Conservation (phyloP, 257 asterid species). For the Parsonsia alboflavescens region DNA sequence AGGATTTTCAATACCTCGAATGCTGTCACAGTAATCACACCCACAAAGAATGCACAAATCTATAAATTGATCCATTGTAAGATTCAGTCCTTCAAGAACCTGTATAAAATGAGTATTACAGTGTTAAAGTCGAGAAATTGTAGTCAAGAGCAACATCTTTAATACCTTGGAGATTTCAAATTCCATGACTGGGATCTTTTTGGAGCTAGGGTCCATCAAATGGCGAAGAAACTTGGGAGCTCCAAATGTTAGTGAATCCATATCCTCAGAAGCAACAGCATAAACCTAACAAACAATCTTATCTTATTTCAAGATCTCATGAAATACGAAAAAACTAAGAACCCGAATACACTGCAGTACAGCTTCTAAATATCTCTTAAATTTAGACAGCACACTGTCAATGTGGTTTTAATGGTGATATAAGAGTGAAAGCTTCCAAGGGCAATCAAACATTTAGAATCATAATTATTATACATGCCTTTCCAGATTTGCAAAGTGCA, state of each 20-base stretch:
- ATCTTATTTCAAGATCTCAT: constrained; percentile 13
- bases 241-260: constrained; percentile 98
- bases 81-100: constrained; percentile 85
- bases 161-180: constrained; percentile 87
- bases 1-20: constrained; percentile 54
- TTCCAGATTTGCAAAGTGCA: constrained; percentile 67
- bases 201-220: constrained; percentile 97
- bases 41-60: constrained; percentile 97
- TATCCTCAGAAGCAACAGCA: constrained; percentile 98
- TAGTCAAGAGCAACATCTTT: constrained; percentile 7
- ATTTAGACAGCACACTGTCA: background rate
- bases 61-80: constrained; percentile 96
- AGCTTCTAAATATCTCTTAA: background rate
- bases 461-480: constrained; percentile 37
- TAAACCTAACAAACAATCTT: constrained; percentile 55
- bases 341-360: background rate
- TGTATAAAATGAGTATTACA: constrained; percentile 24
- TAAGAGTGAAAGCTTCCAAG: background rate
- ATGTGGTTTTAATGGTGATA: background rate
- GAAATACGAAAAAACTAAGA: background rate
- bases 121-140: constrained; percentile 16
- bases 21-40: constrained; percentile 96
- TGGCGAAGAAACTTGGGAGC: constrained; percentile 93
- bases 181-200: constrained; percentile 99
- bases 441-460: background rate